Conservation (phyloP, 495 filamentous ascomycete species). For the Xylaria venustula region DNA sequence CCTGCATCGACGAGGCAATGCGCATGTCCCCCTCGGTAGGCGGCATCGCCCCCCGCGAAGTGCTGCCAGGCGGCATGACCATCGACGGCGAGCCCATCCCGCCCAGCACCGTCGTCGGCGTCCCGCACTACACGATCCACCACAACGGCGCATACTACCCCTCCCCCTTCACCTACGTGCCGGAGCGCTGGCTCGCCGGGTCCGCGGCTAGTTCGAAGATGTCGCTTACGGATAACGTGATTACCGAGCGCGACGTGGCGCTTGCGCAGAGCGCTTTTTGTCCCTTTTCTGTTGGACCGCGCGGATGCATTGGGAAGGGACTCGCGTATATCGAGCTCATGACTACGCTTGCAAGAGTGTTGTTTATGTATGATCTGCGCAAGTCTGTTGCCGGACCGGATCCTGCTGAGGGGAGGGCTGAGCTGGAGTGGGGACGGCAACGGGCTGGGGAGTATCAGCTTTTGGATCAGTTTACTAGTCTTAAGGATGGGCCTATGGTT, state of each 20-base stretch:
- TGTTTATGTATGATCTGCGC: slow-evolving; percentile 51
- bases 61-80: slow-evolving; percentile 58
- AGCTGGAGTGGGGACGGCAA: slow-evolving; percentile 46
- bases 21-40: slow-evolving; percentile 66
- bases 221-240: slow-evolving; percentile 2
- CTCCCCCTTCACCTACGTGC: slow-evolving; percentile 49
- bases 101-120: slow-evolving; percentile 52
- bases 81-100: slow-evolving; percentile 57
- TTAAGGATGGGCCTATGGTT: slow-evolving; percentile 56
- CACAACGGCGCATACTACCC: slow-evolving; percentile 55
- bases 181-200: slow-evolving; percentile 55
- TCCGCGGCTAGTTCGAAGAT: slow-evolving; percentile 15
- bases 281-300: slow-evolving; percentile 57
- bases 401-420: slow-evolving; percentile 39
- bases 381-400: slow-evolving; percentile 41
- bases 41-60: slow-evolving; percentile 59
- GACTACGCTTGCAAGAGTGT: slow-evolving; percentile 44
- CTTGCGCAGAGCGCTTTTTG: slow-evolving; percentile 53
- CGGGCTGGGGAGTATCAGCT: slow-evolving; percentile 52
- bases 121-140: slow-evolving; percentile 55
- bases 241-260: slow-evolving; percentile 35
- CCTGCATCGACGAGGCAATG: slow-evolving; percentile 71
- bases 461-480: slow-evolving; percentile 56
- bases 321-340: slow-evolving; percentile 56
- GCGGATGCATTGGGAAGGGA: slow-evolving; percentile 59